phyloP scores from a whole-genome alignment of 2,329 filamentous ascomycete genomes.

The Colletotrichum lindemuthianum region DNA sequence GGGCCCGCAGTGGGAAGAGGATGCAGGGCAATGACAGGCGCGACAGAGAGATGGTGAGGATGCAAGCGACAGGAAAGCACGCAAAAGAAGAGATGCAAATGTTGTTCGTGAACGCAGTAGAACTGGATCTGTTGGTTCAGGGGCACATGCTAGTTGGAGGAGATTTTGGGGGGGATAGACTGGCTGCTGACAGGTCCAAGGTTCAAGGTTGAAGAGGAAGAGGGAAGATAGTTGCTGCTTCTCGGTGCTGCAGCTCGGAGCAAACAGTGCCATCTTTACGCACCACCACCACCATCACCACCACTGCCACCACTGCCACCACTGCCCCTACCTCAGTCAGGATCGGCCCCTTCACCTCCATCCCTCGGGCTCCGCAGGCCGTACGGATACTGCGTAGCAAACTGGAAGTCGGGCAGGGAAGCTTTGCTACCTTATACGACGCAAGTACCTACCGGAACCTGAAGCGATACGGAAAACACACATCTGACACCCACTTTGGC shows the following conservation, averaged over 20 bases:
- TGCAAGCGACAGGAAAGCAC: constrained; percentile 12
- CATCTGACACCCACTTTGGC: too few relatives aligned
- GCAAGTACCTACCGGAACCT: too few relatives aligned
- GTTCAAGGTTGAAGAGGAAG: constrained; percentile 29
- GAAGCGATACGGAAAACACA: too few relatives aligned
- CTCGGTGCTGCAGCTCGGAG: too few relatives aligned
- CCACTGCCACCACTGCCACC: constrained; percentile 1
- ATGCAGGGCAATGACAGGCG: constrained; percentile 10
- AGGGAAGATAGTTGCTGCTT: neutral
- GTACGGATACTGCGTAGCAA: too few relatives aligned
- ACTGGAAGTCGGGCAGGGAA: constrained; percentile 5
- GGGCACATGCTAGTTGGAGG: constrained; percentile 35
- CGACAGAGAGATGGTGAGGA: constrained; percentile 13
- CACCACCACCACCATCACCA: too few relatives aligned
- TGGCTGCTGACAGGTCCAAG: constrained; percentile 32
- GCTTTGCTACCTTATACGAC: constrained; percentile 14
- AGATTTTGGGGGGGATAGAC: constrained; percentile 31
- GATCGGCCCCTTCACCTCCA: neutral
- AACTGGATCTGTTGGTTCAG: constrained; percentile 12
- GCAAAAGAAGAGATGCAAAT: constrained; percentile 17
- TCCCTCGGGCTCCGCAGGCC: constrained; percentile 29
- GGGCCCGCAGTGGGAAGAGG: constrained; percentile 5
- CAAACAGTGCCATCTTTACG: too few relatives aligned
- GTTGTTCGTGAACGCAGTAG: constrained; percentile 7
- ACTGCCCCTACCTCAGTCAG: neutral